Base-by-base conservation (phyloP, 148 eudicot genomes). In the Beta vulgaris region DNA sequence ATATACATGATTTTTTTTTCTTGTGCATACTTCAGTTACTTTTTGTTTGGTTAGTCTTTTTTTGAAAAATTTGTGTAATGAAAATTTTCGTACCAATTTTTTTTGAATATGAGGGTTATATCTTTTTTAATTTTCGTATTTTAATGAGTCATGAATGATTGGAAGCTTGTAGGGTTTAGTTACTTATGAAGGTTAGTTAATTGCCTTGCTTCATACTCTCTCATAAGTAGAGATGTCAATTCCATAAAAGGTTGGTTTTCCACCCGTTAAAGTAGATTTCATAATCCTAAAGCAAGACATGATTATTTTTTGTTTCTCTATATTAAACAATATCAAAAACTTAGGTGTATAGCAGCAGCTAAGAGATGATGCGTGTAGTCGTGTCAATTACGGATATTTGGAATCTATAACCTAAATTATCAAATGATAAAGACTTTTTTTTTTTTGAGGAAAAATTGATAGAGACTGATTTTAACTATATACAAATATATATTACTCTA, bases 231-330 rank as follows among this genome's bases (percentile, higher is more conserved):
- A 31, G 6, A 29, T 55, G 79, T 76, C 67, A 57, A 76, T 76
- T 68, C 25, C 9, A 18, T 28, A 28, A 42, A 43, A 18, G 6
- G 18, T 6, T n/a, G 72, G 1, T 54, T 28, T 65, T 36, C 19
- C 36, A 65, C n/a, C 64, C 49, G 37, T 40, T 19, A 23, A 66
- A 21, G 48, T 54, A 46, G 36, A 26, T 6, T 69, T 57, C 14
- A 58, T 67, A 13, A 26, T 76, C 72, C 34, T 63, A 61, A 61
- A 49, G 75, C 60, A 66, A 67, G 36, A 75, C 72, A 70, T 54
- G 35, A 62, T 70, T 60, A 61, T 69, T 43, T 60, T 5, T 60
- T 80, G 63, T 37, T 79, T 32, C 44, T 75, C 67, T 70, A 68
- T 19, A 31, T 28, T 70, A 34, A 65, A 58, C 26, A 69, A 68